phyloP scores from a whole-genome alignment of 2,329 filamentous ascomycete genomes.

The Ceratocystis destructans region DNA sequence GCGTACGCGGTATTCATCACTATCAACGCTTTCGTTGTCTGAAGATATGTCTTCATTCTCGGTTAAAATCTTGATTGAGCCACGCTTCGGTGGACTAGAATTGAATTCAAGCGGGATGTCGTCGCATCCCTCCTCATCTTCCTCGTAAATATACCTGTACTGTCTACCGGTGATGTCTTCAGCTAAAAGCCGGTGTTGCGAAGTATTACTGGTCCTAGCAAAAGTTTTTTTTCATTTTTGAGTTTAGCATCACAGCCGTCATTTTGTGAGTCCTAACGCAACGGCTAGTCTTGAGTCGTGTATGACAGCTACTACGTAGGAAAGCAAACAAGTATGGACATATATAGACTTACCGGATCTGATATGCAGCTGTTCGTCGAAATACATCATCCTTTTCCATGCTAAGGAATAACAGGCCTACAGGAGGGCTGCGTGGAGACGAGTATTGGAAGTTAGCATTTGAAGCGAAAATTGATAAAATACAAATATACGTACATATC shows the following conservation, averaged over 20 bases:
- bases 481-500: neutral
- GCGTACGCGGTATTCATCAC: slow-evolving; percentile 25
- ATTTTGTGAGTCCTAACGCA: slow-evolving; percentile 14
- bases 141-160: slow-evolving; percentile 23
- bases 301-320: neutral
- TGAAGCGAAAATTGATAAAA: neutral
- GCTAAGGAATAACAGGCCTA: slow-evolving; percentile 80
- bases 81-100: slow-evolving; percentile 35
- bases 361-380: slow-evolving; percentile 57
- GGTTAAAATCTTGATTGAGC: slow-evolving; percentile 36
- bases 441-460: neutral
- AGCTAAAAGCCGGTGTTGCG: neutral
- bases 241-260: neutral
- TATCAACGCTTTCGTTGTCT: slow-evolving; percentile 41
- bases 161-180: neutral
- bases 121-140: slow-evolving; percentile 28
- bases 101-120: slow-evolving; percentile 38
- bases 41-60: slow-evolving; percentile 28
- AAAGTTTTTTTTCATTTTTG: neutral
- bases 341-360: slow-evolving; percentile 48
- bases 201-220: neutral
- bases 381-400: slow-evolving; percentile 72
- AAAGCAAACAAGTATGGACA: neutral
- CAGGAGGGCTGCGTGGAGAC: slow-evolving; percentile 2
- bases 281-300: slow-evolving; percentile 14